Evolutionary conservation across 176 grass and related monocot genomes (phyloP).

Genomic region (Miscanthus lutarioriparius): DNA sequence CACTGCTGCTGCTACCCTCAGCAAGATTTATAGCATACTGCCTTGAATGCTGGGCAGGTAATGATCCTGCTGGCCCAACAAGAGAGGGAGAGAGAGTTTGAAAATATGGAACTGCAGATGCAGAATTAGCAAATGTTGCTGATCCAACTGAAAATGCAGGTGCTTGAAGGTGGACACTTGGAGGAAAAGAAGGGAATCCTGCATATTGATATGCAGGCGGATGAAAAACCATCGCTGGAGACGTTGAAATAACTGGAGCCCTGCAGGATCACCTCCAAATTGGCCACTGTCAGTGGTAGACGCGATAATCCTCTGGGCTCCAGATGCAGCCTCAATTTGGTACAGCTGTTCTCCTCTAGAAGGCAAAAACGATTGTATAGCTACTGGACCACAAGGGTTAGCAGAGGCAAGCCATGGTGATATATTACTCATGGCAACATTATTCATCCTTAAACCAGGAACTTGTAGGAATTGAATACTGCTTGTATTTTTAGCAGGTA

Average conservation of each 20-base stretch:
- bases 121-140: conserved; percentile 44
- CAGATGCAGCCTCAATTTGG: conserved; percentile 45
- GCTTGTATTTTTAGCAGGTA: conserved; percentile 41
- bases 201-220: conserved; percentile 64
- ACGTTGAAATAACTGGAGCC: conserved; percentile 61
- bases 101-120: conserved; percentile 41
- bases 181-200: conserved; percentile 59
- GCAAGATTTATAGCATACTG: conserved; percentile 72
- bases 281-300: conserved; percentile 38
- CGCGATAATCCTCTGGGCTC: conserved; percentile 55
- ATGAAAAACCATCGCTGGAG: conserved; percentile 56
- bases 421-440: conserved; percentile 49
- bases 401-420: conserved; percentile 60
- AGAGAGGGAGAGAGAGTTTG: conserved; percentile 46
- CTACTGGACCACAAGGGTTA: conserved; percentile 52
- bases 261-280: conserved; percentile 49
- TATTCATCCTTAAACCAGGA: conserved; percentile 56
- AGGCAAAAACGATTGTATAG: conserved; percentile 65
- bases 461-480: conserved; percentile 55
- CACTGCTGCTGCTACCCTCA: conserved; percentile 60
- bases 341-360: conserved; percentile 68
- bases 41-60: conserved; percentile 59
- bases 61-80: conserved; percentile 47
- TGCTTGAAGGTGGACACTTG: conserved; percentile 41
- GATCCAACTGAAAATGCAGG: conserved; percentile 58